Conservation (phyloP, 2,329 filamentous ascomycete species). For the Ascochyta lentis region DNA sequence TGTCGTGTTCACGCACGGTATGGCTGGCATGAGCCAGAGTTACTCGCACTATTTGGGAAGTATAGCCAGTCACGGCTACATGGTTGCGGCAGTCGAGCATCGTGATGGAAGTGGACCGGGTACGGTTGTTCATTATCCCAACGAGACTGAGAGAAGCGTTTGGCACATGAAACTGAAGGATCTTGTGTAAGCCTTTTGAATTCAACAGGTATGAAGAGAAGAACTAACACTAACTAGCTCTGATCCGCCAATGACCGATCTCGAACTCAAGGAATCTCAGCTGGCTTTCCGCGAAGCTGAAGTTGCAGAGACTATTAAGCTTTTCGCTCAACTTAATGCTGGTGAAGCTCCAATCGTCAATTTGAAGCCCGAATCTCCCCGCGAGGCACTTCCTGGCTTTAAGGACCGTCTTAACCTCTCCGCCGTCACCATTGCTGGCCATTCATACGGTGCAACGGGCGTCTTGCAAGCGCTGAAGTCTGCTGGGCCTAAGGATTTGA, state of each 20-base stretch:
- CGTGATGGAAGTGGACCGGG: slow-evolving; percentile 56
- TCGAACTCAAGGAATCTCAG: slow-evolving; percentile 52
- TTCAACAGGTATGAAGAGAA: not conserved
- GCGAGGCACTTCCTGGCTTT: slow-evolving; percentile 57
- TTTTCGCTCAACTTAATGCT: slow-evolving; percentile 50
- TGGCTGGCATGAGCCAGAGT: slow-evolving; percentile 54
- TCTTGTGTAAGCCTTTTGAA: slow-evolving; percentile 30
- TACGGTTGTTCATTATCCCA: slow-evolving; percentile 47
- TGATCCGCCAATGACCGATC: slow-evolving; percentile 39
- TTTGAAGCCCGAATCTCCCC: slow-evolving; percentile 57
- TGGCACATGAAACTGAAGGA: slow-evolving; percentile 49
- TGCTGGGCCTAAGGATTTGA: slow-evolving; percentile 52
- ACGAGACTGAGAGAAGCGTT: slow-evolving; percentile 43
- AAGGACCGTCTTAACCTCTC: slow-evolving; percentile 61
- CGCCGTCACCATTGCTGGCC: slow-evolving; percentile 65
- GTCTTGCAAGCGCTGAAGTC: slow-evolving; percentile 66
- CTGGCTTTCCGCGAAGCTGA: slow-evolving; percentile 55
- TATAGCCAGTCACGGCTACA: slow-evolving; percentile 54
- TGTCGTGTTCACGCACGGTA: slow-evolving; percentile 56
- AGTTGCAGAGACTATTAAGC: slow-evolving; percentile 53
- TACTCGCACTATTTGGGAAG: slow-evolving; percentile 57
- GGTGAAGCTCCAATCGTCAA: slow-evolving; percentile 46
- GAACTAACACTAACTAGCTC: slow-evolving; percentile 16
- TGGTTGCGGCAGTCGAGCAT: slow-evolving; percentile 57
- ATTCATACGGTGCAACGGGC: slow-evolving; percentile 71